These are phyloP conservation scores for Xylaria acuta DNA, from an alignment of 495 filamentous ascomycete species.

Conservation along the genomic window DNA sequence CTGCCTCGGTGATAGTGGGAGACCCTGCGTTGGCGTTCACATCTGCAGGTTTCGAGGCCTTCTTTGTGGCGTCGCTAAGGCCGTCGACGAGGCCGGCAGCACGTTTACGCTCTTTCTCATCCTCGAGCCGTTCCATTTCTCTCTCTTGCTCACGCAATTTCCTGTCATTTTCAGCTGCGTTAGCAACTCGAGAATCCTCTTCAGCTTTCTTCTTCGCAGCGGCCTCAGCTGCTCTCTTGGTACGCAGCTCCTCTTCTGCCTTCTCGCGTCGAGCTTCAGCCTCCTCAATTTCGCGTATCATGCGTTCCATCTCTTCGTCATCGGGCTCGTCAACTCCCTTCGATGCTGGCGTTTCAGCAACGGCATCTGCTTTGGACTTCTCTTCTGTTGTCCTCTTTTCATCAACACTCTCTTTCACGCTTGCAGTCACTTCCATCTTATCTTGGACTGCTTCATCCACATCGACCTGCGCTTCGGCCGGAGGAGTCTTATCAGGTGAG, in stretches of 20 bases:
- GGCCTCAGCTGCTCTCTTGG: conserved; percentile 63
- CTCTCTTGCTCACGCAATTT: conserved; percentile 60
- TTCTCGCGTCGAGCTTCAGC: conserved; percentile 58
- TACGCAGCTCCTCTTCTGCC: conserved; percentile 54
- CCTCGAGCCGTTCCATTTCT: conserved; percentile 63
- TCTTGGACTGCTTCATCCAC: conserved; percentile 67
- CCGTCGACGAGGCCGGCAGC: conserved; percentile 27
- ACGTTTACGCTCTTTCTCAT: conserved; percentile 60
- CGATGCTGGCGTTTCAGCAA: conserved; percentile 51
- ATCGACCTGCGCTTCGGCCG: conserved; percentile 37
- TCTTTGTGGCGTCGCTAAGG: conserved; percentile 47
- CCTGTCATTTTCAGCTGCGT: conserved; percentile 61
- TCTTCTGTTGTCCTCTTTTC: conserved; percentile 57
- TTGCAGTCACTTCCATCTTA: conserved; percentile 73
- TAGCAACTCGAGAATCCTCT: conserved; percentile 50
- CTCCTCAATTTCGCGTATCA: conserved; percentile 60
- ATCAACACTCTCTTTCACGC: conserved; percentile 63
- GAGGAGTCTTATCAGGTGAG: conserved; percentile 42
- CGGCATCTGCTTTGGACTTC: conserved; percentile 50
- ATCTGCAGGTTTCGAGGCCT: conserved; percentile 31
- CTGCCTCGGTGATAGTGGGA: conserved; percentile 41
- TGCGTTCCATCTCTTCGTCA: conserved; percentile 53
- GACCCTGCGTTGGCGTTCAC: conserved; percentile 40
- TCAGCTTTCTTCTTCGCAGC: conserved; percentile 65
- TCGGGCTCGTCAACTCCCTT: conserved; percentile 42